These are phyloP conservation scores for Penicillium pulvis DNA, from an alignment of 495 filamentous ascomycete species.

Conservation along the genomic window DNA sequence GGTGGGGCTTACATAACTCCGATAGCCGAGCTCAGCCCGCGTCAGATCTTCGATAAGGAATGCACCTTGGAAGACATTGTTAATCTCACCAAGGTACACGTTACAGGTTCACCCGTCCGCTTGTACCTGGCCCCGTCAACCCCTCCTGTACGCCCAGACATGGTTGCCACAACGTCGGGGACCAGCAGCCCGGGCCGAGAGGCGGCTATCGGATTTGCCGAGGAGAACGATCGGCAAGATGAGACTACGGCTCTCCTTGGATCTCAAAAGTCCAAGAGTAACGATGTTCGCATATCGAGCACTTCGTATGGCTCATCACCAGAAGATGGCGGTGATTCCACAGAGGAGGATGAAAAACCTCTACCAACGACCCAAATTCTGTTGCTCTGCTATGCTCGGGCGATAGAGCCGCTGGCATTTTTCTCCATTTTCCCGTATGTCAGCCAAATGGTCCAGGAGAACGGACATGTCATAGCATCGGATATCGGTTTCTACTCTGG, in stretches of 20 bases:
- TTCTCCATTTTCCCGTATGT: constrained; percentile 78
- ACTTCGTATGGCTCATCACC: constrained; percentile 7
- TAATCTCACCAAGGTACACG: background rate
- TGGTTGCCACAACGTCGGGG: constrained; percentile 11
- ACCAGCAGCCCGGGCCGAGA: constrained; percentile 9
- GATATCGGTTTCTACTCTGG: constrained; percentile 75
- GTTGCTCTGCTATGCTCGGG: constrained; percentile 65
- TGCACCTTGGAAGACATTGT: background rate
- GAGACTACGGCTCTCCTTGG: constrained; percentile 27
- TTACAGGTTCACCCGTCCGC: background rate
- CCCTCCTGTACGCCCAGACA: constrained; percentile 3
- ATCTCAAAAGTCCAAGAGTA: constrained; percentile 3
- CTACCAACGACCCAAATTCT: constrained; percentile 62
- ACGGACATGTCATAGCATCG: constrained; percentile 53
- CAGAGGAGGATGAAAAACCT: constrained; percentile 31
- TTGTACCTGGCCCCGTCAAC: background rate
- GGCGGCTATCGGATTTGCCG: constrained; percentile 3
- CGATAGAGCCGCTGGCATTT: constrained; percentile 74
- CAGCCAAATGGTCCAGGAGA: constrained; percentile 66
- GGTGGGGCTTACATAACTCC: constrained; percentile 1
- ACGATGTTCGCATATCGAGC: background rate
- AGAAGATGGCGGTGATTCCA: background rate
- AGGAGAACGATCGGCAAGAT: constrained; percentile 15
- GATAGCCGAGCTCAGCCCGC: background rate
- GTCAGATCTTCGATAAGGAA: background rate